Evolutionary conservation across 257 asterid genomes (phyloP).

Genomic region (Solanum peruvianum): DNA sequence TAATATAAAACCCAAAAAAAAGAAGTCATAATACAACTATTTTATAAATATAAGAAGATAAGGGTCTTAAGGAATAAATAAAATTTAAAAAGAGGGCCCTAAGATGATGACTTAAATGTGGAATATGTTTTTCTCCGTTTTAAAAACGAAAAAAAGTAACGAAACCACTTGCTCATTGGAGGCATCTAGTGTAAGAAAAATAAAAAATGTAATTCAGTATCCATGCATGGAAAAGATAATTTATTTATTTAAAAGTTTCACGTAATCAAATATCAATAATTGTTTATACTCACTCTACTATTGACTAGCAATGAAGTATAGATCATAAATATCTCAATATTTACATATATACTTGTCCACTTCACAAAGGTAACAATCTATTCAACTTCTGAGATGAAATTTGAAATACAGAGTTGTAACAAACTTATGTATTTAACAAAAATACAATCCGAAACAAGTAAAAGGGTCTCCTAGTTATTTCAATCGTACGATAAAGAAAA

Average conservation of each 20-base stretch:
- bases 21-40: neutral
- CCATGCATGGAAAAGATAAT: neutral
- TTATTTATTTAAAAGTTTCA: too few species aligned
- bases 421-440: neutral
- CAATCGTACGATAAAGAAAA: neutral
- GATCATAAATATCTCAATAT: neutral
- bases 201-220: neutral
- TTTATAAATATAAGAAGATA: neutral
- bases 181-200: neutral
- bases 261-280: neutral
- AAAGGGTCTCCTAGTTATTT: neutral
- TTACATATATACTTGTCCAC: neutral
- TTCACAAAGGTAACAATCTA: neutral
- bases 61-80: neutral
- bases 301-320: neutral
- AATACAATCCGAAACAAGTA: neutral
- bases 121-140: neutral
- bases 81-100: neutral
- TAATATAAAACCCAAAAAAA: neutral
- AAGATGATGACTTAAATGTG: neutral
- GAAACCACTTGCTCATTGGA: neutral
- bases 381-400: neutral
- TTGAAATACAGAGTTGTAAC: neutral
- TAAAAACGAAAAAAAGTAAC: neutral
- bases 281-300: neutral